A percentile compares a stretch with the other conserved stretches of the same genome.
These are phyloP conservation scores for Trichothecium roseum DNA, from an alignment of 2,329 filamentous ascomycete species.

Conservation along the genomic window DNA sequence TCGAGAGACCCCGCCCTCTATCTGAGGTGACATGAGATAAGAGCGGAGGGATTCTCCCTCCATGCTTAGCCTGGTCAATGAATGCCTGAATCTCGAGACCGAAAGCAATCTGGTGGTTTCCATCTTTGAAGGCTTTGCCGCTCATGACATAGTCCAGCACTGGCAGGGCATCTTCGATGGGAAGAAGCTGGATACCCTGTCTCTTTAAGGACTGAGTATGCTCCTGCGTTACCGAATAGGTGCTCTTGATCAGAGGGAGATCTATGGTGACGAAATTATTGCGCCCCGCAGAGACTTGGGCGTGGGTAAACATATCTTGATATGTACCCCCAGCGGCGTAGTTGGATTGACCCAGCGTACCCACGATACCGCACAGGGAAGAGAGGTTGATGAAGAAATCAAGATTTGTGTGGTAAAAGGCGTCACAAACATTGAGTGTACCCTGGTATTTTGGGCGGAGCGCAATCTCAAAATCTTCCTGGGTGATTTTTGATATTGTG, in stretches of 20 bases:
- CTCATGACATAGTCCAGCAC: background rate
- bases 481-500: background rate
- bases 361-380: conserved; percentile 16
- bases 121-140: background rate
- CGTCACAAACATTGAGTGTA: conserved; percentile 18
- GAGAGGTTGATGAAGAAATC: conserved; percentile 10
- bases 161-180: background rate
- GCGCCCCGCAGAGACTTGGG: background rate
- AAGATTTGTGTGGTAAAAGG: conserved; percentile 10
- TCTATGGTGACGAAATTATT: background rate
- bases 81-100: background rate
- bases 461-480: conserved; percentile 8
- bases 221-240: background rate
- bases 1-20: background rate
- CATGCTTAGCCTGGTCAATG: background rate
- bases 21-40: background rate
- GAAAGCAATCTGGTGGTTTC: background rate
- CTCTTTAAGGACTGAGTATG: background rate
- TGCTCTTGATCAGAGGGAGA: background rate
- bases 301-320: conserved; percentile 19
- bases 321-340: conserved; percentile 23
- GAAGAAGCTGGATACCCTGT: background rate
- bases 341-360: conserved; percentile 18
- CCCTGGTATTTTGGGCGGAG: conserved; percentile 20
- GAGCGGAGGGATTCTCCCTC: background rate